These are phyloP conservation scores for Prunus campanulata DNA, from an alignment of 306 rosid species.

Conservation along the genomic window DNA sequence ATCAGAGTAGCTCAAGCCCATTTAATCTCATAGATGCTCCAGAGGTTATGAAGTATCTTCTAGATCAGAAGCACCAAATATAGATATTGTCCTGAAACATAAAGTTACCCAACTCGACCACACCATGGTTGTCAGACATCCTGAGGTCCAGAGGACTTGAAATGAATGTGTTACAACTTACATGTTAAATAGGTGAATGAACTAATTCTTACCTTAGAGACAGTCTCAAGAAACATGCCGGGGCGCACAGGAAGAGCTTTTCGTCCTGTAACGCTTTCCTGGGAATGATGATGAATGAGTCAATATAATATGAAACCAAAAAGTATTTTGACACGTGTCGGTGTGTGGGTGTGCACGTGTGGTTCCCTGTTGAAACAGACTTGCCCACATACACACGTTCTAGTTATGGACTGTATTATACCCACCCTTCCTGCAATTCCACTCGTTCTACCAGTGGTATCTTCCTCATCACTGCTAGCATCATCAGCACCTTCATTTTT, in stretches of 20 bases:
- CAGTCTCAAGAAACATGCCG: conserved; percentile 97
- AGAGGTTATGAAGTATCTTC: not conserved
- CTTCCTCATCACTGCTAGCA: conserved; percentile 32
- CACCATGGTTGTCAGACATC: not conserved
- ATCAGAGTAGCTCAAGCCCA: conserved; percentile 7
- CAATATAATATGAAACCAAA: not conserved
- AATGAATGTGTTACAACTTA: conserved; percentile 9
- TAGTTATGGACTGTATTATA: conserved; percentile 22
- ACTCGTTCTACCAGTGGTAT: conserved; percentile 14
- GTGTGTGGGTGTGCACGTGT: not conserved
- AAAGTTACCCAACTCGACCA: conserved; percentile 10
- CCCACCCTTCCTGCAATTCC: conserved; percentile 86
- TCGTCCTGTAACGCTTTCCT: conserved; percentile 66
- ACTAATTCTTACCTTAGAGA: conserved; percentile 63
- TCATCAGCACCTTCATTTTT: conserved; percentile 86
- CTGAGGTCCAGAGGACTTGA: conserved; percentile 11
- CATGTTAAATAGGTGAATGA: conserved; percentile 1
- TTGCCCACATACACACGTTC: not conserved
- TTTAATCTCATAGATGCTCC: not conserved
- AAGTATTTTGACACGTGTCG: not conserved
- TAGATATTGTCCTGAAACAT: conserved; percentile 16
- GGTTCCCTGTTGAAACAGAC: not conserved
- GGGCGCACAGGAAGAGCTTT: conserved; percentile 87
- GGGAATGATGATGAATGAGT: conserved; percentile 22
- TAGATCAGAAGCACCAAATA: not conserved